Evolutionary conservation across 1,284 basidiomycete species (phyloP).

Genomic region (Fomitopsis betulina): DNA sequence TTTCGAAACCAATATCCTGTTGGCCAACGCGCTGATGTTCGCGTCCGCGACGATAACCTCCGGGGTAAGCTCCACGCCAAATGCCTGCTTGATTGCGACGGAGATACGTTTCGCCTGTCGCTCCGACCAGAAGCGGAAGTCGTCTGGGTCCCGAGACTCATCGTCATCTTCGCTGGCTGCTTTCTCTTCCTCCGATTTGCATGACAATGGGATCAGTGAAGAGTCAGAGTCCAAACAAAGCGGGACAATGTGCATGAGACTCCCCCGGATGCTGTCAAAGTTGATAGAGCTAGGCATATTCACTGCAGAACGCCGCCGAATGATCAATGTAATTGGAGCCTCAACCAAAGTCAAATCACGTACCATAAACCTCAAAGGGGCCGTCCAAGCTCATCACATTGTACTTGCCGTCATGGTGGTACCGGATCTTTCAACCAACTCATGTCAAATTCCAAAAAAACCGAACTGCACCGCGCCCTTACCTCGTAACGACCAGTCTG

Average conservation of each 20-base stretch:
- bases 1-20: constrained; percentile 80
- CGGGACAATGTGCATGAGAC: constrained; percentile 74
- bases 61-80: constrained; percentile 82
- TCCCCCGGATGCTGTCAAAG: constrained; percentile 60
- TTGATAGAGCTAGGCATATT: constrained; percentile 59
- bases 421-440: constrained; percentile 51
- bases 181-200: constrained; percentile 31
- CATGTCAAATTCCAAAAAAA: background rate
- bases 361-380: constrained; percentile 86
- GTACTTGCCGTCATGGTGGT: constrained; percentile 93
- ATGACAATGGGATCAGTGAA: constrained; percentile 75
- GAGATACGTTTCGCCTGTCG: constrained; percentile 87
- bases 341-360: constrained; percentile 22
- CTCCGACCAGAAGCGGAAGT: constrained; percentile 93
- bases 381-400: constrained; percentile 87
- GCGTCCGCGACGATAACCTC: constrained; percentile 94
- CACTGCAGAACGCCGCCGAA: constrained; percentile 39
- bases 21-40: constrained; percentile 79
- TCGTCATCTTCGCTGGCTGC: constrained; percentile 21
- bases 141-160: constrained; percentile 73
- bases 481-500: constrained; percentile 85
- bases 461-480: constrained; percentile 6
- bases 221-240: constrained; percentile 86
- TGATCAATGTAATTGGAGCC: background rate
- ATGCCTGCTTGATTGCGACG: constrained; percentile 71